These are phyloP conservation scores for Paraconiothyrium sp. DNA, from an alignment of 2,329 filamentous ascomycete species.

Conservation along the genomic window DNA sequence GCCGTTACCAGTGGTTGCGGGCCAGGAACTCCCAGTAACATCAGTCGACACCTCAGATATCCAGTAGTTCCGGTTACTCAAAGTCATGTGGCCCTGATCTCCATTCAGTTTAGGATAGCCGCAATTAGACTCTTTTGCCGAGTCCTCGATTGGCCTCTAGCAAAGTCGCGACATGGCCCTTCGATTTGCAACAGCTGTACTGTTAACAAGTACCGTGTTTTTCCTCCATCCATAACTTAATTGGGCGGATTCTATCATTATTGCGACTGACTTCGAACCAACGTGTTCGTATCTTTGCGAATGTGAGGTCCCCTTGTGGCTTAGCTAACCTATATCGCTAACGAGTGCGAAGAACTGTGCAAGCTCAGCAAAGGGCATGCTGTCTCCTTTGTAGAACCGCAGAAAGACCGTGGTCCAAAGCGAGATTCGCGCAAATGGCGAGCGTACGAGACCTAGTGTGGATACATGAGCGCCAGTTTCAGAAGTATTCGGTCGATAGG, in stretches of 20 bases:
- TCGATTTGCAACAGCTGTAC: slow-evolving; percentile 20
- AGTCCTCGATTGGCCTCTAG: slow-evolving; percentile 25
- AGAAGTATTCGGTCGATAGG: slow-evolving; percentile 49
- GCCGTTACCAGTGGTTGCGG: slow-evolving; percentile 14
- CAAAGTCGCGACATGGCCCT: slow-evolving; percentile 29
- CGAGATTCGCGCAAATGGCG: neutral
- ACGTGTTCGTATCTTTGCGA: neutral
- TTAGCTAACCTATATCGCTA: neutral
- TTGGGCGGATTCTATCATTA: slow-evolving; percentile 7
- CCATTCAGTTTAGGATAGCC: slow-evolving; percentile 23
- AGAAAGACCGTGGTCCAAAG: neutral
- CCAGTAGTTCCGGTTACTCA: slow-evolving; percentile 23
- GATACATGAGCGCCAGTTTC: slow-evolving; percentile 51
- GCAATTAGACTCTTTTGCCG: slow-evolving; percentile 31
- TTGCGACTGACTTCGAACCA: neutral
- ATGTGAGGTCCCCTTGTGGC: neutral
- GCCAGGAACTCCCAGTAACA: slow-evolving; percentile 23
- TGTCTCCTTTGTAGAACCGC: neutral
- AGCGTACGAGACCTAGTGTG: slow-evolving; percentile 30
- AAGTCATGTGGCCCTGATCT: slow-evolving; percentile 31
- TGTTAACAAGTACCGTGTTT: slow-evolving; percentile 12
- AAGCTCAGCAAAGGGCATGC: neutral
- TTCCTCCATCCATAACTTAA: slow-evolving; percentile 20
- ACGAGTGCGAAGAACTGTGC: neutral
- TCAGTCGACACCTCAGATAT: slow-evolving; percentile 18